Evolutionary conservation across 1,284 basidiomycete genomes (phyloP).

Genomic region (Malassezia pachydermatis): DNA sequence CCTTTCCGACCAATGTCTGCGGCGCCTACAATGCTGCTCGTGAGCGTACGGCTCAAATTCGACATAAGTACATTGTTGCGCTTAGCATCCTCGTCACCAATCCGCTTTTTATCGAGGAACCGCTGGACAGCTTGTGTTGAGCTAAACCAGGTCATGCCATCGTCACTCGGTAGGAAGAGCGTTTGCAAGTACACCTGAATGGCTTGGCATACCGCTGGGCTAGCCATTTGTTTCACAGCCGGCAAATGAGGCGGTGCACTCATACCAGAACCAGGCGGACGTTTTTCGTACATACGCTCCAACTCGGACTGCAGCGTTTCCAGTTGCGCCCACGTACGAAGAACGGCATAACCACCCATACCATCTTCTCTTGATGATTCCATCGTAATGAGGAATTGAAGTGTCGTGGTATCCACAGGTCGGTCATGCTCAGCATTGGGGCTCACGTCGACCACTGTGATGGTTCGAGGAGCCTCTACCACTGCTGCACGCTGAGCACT

Average conservation of each 20-base stretch:
- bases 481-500: background rate
- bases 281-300: slow-evolving; percentile 21
- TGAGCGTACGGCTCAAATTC: slow-evolving; percentile 26
- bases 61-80: slow-evolving; percentile 8
- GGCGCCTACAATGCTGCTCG: slow-evolving; percentile 30
- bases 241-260: slow-evolving; percentile 26
- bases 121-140: slow-evolving; percentile 22
- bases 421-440: slow-evolving; percentile 25
- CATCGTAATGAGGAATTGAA: slow-evolving; percentile 42
- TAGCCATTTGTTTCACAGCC: slow-evolving; percentile 22
- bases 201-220: slow-evolving; percentile 22
- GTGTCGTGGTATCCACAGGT: slow-evolving; percentile 26
- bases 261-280: slow-evolving; percentile 19
- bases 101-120: slow-evolving; percentile 38
- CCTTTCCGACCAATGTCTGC: slow-evolving; percentile 33
- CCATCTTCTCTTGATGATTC: slow-evolving; percentile 25
- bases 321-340: slow-evolving; percentile 39
- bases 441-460: slow-evolving; percentile 29
- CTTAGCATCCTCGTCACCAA: slow-evolving; percentile 24
- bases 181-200: slow-evolving; percentile 30
- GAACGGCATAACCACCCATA: slow-evolving; percentile 37
- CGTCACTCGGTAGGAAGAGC: slow-evolving; percentile 21
- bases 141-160: slow-evolving; percentile 16
- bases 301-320: slow-evolving; percentile 36
- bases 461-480: background rate